Conservation (phyloP, 78 protist species). For the Cavenderia fasciculata region DNA sequence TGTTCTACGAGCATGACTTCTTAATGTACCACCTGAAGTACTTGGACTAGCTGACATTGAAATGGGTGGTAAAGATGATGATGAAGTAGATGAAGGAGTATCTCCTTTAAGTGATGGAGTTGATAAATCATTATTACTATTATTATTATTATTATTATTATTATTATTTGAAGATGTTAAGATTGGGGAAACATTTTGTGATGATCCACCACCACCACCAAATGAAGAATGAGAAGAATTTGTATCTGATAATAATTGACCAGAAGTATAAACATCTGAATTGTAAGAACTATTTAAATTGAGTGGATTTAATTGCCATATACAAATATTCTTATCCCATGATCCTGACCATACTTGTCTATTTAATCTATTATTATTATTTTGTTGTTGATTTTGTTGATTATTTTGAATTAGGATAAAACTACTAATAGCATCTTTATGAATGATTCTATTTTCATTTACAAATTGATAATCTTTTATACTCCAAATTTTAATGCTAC, state of each 20-base stretch:
- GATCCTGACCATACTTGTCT: slow-evolving; percentile 64
- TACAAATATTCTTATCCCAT: slow-evolving; percentile 31
- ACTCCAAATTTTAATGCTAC: slow-evolving; percentile 36
- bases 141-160: not conserved
- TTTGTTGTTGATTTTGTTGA: not conserved
- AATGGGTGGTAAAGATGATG: not conserved
- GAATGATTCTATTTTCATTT: slow-evolving; percentile 31
- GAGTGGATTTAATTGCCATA: slow-evolving; percentile 15
- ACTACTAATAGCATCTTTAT: slow-evolving; percentile 71
- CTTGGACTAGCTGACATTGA: not conserved
- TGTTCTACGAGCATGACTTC: slow-evolving; percentile 43
- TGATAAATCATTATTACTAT: not conserved
- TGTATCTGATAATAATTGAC: not conserved
- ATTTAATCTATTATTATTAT: not conserved
- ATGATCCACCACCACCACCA: not conserved
- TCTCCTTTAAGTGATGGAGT: not conserved
- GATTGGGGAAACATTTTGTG: not conserved
- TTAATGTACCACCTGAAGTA: slow-evolving; percentile 11
- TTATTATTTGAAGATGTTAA: not conserved
- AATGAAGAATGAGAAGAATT: not conserved
- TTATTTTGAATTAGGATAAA: slow-evolving; percentile 3
- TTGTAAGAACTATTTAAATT: not conserved
- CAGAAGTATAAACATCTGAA: not conserved
- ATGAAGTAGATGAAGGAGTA: not conserved
- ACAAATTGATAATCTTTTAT: slow-evolving; percentile 50